A percentile compares a stretch with the other conserved stretches of the same genome.
These are phyloP conservation scores for Serendipita sp. DNA, from an alignment of 768 basidiomycete genomes.

Conservation along the genomic window DNA sequence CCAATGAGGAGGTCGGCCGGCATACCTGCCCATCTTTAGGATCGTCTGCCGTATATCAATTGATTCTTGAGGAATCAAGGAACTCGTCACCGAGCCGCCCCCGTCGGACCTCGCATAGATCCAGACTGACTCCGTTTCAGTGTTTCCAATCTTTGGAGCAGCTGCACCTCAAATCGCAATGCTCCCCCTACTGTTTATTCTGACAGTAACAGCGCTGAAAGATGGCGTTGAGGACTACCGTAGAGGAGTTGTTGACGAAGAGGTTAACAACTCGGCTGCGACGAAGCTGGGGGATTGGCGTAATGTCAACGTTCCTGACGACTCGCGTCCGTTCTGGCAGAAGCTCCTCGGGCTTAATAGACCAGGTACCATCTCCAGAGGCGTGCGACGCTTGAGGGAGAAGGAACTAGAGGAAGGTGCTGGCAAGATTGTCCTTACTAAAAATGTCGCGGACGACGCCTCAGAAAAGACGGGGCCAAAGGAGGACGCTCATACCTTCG, in stretches of 20 bases:
- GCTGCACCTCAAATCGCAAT: constrained; percentile 66
- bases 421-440: constrained; percentile 44
- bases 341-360: constrained; percentile 49
- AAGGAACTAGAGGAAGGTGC: constrained; percentile 54
- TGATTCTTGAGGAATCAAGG: too few relatives aligned
- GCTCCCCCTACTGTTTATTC: constrained; percentile 73
- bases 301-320: constrained; percentile 75
- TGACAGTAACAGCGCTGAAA: constrained; percentile 81
- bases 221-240: constrained; percentile 94
- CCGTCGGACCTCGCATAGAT: background rate
- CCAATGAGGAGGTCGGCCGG: too few relatives aligned
- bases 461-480: constrained; percentile 28
- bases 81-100: background rate
- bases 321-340: constrained; percentile 61
- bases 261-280: constrained; percentile 87
- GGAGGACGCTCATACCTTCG: constrained; percentile 21
- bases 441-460: constrained; percentile 20
- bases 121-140: constrained; percentile 20
- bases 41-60: too few relatives aligned
- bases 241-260: constrained; percentile 71
- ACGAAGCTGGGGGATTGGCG: constrained; percentile 80
- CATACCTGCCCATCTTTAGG: too few relatives aligned
- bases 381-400: constrained; percentile 71
- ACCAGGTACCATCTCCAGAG: constrained; percentile 65
- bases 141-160: constrained; percentile 85